phyloP scores from a whole-genome alignment of 306 rosid genomes.

The Styphnolobium japonicum region DNA sequence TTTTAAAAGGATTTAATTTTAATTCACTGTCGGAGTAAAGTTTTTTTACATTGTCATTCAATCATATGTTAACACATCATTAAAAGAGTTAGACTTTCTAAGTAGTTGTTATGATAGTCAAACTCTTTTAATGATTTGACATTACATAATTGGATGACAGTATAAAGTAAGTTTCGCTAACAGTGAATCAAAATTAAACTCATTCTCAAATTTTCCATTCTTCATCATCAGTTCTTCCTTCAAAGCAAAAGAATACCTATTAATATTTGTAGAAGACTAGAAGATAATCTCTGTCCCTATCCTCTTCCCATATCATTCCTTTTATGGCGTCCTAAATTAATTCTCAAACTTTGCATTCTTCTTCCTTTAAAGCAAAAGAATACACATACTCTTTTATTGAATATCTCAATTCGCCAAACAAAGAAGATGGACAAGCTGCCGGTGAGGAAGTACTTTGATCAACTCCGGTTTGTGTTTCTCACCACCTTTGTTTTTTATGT shows the following conservation, averaged over 20 bases:
- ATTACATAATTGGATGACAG: too few species aligned
- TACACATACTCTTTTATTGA: neutral
- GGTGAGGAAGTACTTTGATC: constrained; percentile 22
- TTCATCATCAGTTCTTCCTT: neutral
- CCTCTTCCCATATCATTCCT: constrained; percentile 6
- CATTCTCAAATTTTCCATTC: neutral
- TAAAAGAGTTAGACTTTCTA: too few species aligned
- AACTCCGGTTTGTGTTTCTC: constrained; percentile 45
- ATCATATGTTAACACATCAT: too few species aligned
- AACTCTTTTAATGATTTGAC: too few species aligned
- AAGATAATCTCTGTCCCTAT: neutral
- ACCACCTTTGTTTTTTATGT: constrained; percentile 18
- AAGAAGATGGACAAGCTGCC: constrained; percentile 21
- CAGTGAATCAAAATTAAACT: too few species aligned
- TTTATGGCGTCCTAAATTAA: neutral
- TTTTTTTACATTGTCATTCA: too few species aligned
- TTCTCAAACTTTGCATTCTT: neutral
- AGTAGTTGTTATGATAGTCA: too few species aligned
- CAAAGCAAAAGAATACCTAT: neutral
- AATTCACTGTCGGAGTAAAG: too few species aligned
- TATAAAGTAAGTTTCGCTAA: too few species aligned
- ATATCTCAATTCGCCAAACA: neutral
- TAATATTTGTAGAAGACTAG: neutral
- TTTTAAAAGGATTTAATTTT: too few species aligned
- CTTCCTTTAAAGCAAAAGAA: too few species aligned